Evolutionary conservation across 352 stramenopile genomes (phyloP).

Genomic region (Phytophthora cajani): DNA sequence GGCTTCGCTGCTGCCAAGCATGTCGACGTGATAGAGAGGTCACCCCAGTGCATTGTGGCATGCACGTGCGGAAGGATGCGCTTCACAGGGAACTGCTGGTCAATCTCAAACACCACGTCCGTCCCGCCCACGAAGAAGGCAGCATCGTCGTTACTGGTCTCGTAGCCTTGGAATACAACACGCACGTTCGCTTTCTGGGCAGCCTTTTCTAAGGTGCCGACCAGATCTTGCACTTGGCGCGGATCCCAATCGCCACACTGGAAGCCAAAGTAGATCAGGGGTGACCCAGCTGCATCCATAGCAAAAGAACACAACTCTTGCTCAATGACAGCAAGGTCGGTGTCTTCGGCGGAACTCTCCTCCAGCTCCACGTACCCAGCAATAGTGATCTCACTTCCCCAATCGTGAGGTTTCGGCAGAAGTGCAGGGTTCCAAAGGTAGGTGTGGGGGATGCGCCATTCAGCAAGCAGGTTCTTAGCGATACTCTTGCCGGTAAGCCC

Average conservation of each 20-base stretch:
- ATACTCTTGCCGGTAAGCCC: constrained; percentile 53
- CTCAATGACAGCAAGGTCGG: constrained; percentile 26
- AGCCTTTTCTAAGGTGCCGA: constrained; percentile 54
- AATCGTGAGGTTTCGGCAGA: constrained; percentile 69
- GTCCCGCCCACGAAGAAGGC: constrained; percentile 45
- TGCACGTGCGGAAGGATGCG: constrained; percentile 47
- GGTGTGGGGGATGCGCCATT: constrained; percentile 73
- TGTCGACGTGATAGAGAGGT: constrained; percentile 58
- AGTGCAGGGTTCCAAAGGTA: constrained; percentile 74
- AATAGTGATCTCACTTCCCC: constrained; percentile 61
- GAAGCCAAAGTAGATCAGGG: constrained; percentile 66
- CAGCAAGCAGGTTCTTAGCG: constrained; percentile 42
- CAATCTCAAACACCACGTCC: constrained; percentile 56
- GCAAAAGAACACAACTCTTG: constrained; percentile 32
- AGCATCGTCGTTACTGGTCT: constrained; percentile 34
- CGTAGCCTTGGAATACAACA: constrained; percentile 67
- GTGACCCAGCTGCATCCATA: constrained; percentile 18
- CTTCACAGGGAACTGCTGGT: constrained; percentile 44
- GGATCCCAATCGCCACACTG: constrained; percentile 56
- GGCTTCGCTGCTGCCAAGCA: constrained; percentile 56
- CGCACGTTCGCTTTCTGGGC: constrained; percentile 43
- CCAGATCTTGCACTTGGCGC: constrained; percentile 42
- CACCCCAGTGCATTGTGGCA: constrained; percentile 61
- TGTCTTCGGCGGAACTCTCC: constrained; percentile 25
- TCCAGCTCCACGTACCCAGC: constrained; percentile 59